phyloP scores from a whole-genome alignment of 768 basidiomycete genomes.

The Sporobolomyces pararoseus region DNA sequence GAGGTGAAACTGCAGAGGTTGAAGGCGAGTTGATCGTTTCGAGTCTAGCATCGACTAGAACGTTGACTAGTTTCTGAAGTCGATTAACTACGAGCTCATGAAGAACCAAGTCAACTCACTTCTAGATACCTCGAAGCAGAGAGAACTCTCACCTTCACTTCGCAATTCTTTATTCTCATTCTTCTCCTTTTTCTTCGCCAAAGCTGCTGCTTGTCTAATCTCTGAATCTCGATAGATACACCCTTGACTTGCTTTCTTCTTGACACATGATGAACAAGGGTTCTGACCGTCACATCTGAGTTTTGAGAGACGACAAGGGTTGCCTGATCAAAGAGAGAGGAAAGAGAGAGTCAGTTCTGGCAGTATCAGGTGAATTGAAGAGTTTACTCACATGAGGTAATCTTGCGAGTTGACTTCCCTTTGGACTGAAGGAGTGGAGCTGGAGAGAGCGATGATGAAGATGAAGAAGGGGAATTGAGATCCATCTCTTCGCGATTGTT shows the following conservation, averaged over 20 bases:
- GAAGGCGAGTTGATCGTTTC: background rate
- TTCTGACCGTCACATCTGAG: background rate
- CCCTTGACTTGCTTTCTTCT: background rate
- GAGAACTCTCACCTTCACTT: background rate
- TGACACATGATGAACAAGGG: conserved; percentile 8
- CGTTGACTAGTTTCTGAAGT: conserved; percentile 8
- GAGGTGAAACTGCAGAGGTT: background rate
- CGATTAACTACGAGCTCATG: background rate
- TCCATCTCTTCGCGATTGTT: no score
- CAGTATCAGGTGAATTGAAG: no score
- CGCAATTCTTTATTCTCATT: conserved; percentile 1
- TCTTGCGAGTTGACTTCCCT: no score
- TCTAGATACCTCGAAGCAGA: background rate
- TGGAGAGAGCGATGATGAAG: no score
- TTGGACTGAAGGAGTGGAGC: no score
- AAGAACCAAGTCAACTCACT: no score
- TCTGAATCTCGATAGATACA: background rate
- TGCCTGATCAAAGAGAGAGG: background rate
- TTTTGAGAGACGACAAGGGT: conserved; percentile 1
- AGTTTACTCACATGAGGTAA: no score
- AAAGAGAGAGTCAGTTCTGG: no score
- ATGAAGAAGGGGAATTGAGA: no score
- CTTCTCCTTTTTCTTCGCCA: background rate
- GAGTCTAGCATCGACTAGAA: conserved; percentile 5
- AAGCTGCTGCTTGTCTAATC: background rate